These are phyloP conservation scores for Saccharomycopsis vini DNA, from an alignment of 805 yeast genomes.

Conservation along the genomic window DNA sequence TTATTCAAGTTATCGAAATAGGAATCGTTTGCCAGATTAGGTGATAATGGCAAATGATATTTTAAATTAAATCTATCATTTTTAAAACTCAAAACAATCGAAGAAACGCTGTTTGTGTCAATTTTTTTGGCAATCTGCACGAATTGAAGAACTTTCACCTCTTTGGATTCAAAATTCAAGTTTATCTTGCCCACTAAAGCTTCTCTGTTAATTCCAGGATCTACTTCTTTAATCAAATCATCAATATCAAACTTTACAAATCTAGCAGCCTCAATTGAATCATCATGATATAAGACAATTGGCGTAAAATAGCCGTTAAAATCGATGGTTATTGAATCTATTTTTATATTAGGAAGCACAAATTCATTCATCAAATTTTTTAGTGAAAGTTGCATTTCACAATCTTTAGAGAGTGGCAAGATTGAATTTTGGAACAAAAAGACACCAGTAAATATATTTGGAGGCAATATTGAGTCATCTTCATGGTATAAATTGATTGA, in stretches of 20 bases:
- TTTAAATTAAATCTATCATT: conserved; percentile 12
- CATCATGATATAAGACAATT: conserved; percentile 23
- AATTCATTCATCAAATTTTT: conserved; percentile 9
- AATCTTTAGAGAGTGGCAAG: conserved; percentile 20
- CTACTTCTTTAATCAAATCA: not conserved
- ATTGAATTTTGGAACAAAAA: conserved; percentile 20
- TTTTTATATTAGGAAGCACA: conserved; percentile 1
- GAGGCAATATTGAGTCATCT: conserved; percentile 16
- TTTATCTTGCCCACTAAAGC: conserved; percentile 14
- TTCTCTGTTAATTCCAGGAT: not conserved
- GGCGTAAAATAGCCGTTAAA: conserved; percentile 12
- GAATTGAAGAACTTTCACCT: conserved; percentile 14
- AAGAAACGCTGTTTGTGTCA: conserved; percentile 23
- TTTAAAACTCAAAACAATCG: conserved; percentile 7
- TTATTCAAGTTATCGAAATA: conserved; percentile 9
- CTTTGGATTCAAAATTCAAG: conserved; percentile 2
- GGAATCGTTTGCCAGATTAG: conserved; percentile 5
- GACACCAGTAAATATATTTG: conserved; percentile 22
- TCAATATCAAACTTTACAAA: conserved; percentile 14
- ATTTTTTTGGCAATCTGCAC: conserved; percentile 20
- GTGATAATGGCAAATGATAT: conserved; percentile 14
- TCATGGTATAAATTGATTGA: conserved; percentile 23
- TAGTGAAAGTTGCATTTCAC: conserved; percentile 27
- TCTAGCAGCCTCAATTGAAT: conserved; percentile 5
- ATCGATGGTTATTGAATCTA: conserved; percentile 8